phyloP scores from a whole-genome alignment of 352 stramenopile genomes.

The Pythium utonaiense region DNA sequence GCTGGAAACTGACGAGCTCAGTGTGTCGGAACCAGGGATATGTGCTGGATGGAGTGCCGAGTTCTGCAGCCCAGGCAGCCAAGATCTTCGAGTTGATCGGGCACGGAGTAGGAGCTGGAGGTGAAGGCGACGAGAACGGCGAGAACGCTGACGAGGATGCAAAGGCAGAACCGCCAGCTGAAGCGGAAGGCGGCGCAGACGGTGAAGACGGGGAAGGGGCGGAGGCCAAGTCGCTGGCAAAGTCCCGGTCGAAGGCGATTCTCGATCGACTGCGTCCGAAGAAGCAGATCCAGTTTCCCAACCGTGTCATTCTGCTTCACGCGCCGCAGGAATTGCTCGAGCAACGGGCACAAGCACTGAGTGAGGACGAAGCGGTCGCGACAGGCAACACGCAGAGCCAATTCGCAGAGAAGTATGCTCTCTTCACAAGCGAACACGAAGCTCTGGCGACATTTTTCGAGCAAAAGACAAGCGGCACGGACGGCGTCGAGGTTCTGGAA shows the following conservation, averaged over 20 bases:
- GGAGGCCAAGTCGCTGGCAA: constrained; percentile 19
- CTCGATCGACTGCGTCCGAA: constrained; percentile 39
- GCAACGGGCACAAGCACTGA: constrained; percentile 45
- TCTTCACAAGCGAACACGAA: constrained; percentile 50
- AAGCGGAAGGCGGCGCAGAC: constrained; percentile 18
- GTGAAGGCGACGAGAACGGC: constrained; percentile 11
- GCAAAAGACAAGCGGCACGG: constrained; percentile 16
- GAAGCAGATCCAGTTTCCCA: constrained; percentile 44
- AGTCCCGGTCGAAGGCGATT: constrained; percentile 39
- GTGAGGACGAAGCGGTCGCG: constrained; percentile 48
- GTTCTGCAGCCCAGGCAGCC: constrained; percentile 40
- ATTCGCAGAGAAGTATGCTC: constrained; percentile 47
- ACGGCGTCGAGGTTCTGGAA: constrained; percentile 66
- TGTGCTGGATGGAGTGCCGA: constrained; percentile 68
- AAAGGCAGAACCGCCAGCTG: constrained; percentile 20
- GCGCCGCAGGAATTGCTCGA: constrained; percentile 50
- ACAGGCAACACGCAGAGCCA: constrained; percentile 59
- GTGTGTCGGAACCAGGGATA: constrained; percentile 80
- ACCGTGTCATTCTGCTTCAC: constrained; percentile 65
- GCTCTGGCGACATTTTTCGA: constrained; percentile 65
- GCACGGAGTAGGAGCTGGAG: constrained; percentile 6
- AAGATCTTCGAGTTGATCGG: constrained; percentile 39
- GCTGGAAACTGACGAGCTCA: constrained; percentile 59
- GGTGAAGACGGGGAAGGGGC: constrained; percentile 15
- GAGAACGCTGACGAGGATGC: constrained; percentile 24